Base-by-base conservation (phyloP, 257 asterid genomes). In the Capsicum chinense region DNA sequence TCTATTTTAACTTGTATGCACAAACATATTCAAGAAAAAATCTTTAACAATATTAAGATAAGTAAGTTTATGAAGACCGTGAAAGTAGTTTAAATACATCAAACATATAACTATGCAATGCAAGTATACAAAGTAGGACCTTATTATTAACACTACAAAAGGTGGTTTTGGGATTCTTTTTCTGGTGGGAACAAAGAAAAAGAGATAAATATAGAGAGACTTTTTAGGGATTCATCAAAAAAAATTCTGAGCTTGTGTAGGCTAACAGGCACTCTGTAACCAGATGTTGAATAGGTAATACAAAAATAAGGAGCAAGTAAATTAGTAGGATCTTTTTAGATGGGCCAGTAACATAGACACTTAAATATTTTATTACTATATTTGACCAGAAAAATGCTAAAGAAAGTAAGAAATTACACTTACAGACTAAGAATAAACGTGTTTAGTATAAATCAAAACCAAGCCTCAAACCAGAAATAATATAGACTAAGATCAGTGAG, bases 181-280 rank as follows among this genome's bases (percentile, higher is more conserved):
- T 67, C 12, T 63, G 70, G 17, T 6, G 21, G 21, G 63, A 76
- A 59, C 83, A 81, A 79, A 78, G 80, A 84, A 85, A 81, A 88
- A 64, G 87, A 86, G 87, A 85, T 7, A 50, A 2, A 50, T 50
- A 63, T 88, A 86, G 88, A 85, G 87, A 82, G 84, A 66, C 98
- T 98, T 95, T 98, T 98, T 98, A 95, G 19, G 94, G 87, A 90
- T 95, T 98, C 56, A 92, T 96, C 97, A 92, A 93, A 66, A 92
- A 90, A 58, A 95, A 92, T 58, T 94, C 95, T n/a, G 98, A 93
- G 88, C 94, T 95, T 87, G 82, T 90, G 84, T 97, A 92, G 83
- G 94, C 97, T 90, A 91, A 90, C 83, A 85, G 84, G 85, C 98
- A 95, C 99, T 94, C 93, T 57, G 91, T 88, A 88, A 95, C 39